These are phyloP conservation scores for Laburnicola sp. DNA, from an alignment of 2,329 filamentous ascomycete species.

Conservation along the genomic window DNA sequence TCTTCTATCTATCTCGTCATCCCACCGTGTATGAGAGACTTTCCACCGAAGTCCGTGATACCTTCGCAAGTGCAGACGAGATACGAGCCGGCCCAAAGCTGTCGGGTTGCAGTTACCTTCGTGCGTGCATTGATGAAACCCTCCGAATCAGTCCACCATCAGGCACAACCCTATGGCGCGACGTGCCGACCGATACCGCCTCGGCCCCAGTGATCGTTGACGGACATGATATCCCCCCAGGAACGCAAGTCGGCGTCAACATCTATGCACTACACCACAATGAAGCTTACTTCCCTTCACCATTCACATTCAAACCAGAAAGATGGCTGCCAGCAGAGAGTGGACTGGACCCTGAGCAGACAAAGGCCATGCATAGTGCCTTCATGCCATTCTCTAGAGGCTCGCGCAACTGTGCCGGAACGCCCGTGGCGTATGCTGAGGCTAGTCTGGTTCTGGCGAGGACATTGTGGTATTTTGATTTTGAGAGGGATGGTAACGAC, in stretches of 20 bases:
- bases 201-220: constrained; percentile 16
- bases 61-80: constrained; percentile 4
- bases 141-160: constrained; percentile 19
- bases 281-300: background rate
- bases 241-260: constrained; percentile 19
- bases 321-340: background rate
- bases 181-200: background rate
- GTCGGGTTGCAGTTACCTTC: constrained; percentile 17
- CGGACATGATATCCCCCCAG: constrained; percentile 19
- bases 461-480: background rate
- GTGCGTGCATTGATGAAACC: constrained; percentile 25
- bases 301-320: background rate
- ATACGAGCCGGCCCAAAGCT: constrained; percentile 13
- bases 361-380: constrained; percentile 3
- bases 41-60: constrained; percentile 18
- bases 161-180: constrained; percentile 7
- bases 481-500: background rate
- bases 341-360: background rate
- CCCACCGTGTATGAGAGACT: constrained; percentile 22
- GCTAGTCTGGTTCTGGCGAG: background rate
- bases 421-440: constrained; percentile 13
- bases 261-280: constrained; percentile 27
- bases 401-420: constrained; percentile 8
- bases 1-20: constrained; percentile 46
- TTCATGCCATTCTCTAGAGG: constrained; percentile 14